Conservation (phyloP, 1,284 basidiomycete genomes). For the Exobasidium rhododendri region DNA sequence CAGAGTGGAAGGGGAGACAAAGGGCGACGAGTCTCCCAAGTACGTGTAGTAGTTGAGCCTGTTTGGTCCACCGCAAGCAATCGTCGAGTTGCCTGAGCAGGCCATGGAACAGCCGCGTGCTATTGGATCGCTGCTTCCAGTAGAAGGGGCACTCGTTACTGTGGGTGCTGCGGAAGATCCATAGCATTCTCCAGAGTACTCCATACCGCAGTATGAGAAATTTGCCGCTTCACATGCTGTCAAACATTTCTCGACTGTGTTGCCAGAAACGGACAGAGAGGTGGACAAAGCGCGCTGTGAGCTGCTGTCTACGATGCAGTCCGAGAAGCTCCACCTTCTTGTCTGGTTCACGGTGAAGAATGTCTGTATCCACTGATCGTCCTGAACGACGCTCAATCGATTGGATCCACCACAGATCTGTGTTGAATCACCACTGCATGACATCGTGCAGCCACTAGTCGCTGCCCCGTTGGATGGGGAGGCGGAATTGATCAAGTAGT, state of each 20-base stretch:
- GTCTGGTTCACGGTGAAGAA: slow-evolving; percentile 17
- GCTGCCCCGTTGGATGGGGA: neutral
- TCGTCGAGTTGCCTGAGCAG: slow-evolving; percentile 47
- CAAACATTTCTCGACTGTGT: slow-evolving; percentile 34
- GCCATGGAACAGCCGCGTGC: slow-evolving; percentile 41
- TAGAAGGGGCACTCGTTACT: neutral
- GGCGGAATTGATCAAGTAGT: slow-evolving; percentile 14
- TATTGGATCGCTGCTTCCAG: slow-evolving; percentile 20
- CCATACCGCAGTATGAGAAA: slow-evolving; percentile 41
- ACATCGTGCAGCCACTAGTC: slow-evolving; percentile 16
- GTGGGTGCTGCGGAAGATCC: slow-evolving; percentile 15
- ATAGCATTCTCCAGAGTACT: slow-evolving; percentile 45
- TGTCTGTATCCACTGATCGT: slow-evolving; percentile 18
- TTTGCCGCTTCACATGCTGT: slow-evolving; percentile 34
- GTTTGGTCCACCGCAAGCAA: slow-evolving; percentile 50
- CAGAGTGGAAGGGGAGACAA: too few species aligned
- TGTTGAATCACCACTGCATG: slow-evolving; percentile 15
- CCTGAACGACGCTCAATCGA: slow-evolving; percentile 18
- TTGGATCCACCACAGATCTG: slow-evolving; percentile 19
- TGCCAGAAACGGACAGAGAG: slow-evolving; percentile 7
- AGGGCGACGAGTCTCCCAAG: too few species aligned
- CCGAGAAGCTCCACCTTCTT: slow-evolving; percentile 14
- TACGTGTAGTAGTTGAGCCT: neutral
- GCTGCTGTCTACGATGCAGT: slow-evolving; percentile 18
- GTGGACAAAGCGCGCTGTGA: slow-evolving; percentile 13